These are phyloP conservation scores for Eimeria zaria DNA, from an alignment of 169 alveolate genomes.

Conservation along the genomic window DNA sequence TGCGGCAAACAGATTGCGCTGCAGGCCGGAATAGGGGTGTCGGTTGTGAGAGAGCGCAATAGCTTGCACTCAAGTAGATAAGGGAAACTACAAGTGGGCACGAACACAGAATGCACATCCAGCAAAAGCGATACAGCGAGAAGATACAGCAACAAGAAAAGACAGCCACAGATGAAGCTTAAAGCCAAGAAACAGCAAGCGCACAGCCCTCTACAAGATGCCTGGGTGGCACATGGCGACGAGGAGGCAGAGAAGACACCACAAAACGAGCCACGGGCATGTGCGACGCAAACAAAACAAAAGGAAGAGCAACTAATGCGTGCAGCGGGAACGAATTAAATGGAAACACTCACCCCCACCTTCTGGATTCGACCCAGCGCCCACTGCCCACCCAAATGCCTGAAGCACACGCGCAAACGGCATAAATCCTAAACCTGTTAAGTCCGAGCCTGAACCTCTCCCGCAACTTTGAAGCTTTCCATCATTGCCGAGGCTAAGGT, in stretches of 20 bases:
- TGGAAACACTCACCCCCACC: not conserved
- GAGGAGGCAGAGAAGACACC: not conserved
- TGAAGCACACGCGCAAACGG: constrained; percentile 20
- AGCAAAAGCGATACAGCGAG: not conserved
- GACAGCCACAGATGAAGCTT: not conserved
- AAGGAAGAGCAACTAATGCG: not conserved
- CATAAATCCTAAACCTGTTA: not conserved
- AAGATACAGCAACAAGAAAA: not conserved
- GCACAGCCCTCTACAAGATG: not conserved
- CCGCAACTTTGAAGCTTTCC: not conserved
- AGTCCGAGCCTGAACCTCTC: not conserved
- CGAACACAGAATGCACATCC: not conserved
- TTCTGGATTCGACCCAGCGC: constrained; percentile 4
- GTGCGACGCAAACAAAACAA: not conserved
- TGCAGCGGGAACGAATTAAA: not conserved
- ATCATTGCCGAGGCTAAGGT: not conserved
- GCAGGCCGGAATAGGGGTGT: not conserved
- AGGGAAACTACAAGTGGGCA: not conserved
- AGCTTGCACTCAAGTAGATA: not conserved
- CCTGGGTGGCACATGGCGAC: not conserved
- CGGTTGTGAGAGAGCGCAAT: constrained; percentile 3
- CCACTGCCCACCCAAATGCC: constrained; percentile 67
- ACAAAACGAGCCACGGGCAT: not conserved
- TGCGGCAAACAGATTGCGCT: not conserved
- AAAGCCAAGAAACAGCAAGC: not conserved